Base-by-base conservation (phyloP, 139 green algal genomes). In the Chlamydomonas eustigma region DNA sequence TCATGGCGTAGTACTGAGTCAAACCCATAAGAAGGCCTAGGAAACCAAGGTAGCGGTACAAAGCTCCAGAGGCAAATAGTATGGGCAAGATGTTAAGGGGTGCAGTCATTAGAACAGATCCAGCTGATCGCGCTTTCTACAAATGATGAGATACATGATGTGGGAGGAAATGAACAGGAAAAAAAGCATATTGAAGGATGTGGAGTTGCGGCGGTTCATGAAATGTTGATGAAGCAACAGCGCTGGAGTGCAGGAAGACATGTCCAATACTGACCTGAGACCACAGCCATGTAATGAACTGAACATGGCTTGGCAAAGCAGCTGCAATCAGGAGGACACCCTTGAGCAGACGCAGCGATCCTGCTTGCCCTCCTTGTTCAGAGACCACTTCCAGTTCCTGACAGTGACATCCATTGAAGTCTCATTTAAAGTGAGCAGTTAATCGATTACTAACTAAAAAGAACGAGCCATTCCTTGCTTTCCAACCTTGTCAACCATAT, bases 61-160 rank as follows among this genome's bases (percentile, higher is more conserved):
- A 80, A 2, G 76, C 74, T 1, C 80, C 32, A 51, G 86, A 80
- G 3, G 63, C 35, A 30, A 92, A 65, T 4, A 86, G 75, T 50
- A 85, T 18, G 6, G 88, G 75, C 74, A 88, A 71, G 39, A 91
- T 12, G 81, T 83, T 88, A 34, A 92, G 80, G 2, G 90, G 88
- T 31, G 81, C 83, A 25, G 87, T 44, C 39, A 84, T 51, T 39
- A 90, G 67, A 51, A 94, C 79, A n/a, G 80, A 34, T 12, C 65
- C 71, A 33, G 76, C 78, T 33, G 78, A 64, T 50, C 75, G 0
- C 5, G 51, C 25, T 30, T 78, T 34, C 70, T 58, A 66, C 44
- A n/a, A n/a, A n/a, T n/a, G n/a, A n/a, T n/a, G n/a, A n/a, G n/a
- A n/a, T n/a, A n/a, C n/a, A n/a, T n/a, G n/a, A n/a, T n/a, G n/a